A percentile compares a stretch with the other conserved stretches of the same genome.
These are phyloP conservation scores for Cenchrus americanus DNA, from an alignment of 176 grass and related monocot genomes.

Conservation along the genomic window DNA sequence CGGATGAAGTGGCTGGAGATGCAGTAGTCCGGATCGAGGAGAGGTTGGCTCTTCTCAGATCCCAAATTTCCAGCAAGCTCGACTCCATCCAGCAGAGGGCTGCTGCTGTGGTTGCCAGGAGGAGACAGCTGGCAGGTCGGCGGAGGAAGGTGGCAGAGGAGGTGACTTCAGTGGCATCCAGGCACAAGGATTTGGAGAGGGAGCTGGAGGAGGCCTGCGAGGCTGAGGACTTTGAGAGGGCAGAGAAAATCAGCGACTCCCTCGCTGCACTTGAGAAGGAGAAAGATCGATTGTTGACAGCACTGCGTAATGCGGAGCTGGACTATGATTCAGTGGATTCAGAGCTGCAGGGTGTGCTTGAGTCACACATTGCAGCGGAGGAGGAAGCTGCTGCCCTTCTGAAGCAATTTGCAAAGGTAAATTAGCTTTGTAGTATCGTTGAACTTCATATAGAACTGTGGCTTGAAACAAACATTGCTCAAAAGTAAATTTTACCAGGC, in stretches of 20 bases:
- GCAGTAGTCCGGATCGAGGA: constrained; percentile 48
- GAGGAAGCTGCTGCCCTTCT: constrained; percentile 73
- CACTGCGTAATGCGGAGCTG: constrained; percentile 61
- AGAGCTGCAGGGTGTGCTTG: constrained; percentile 74
- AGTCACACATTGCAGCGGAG: constrained; percentile 62
- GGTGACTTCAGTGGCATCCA: constrained; percentile 36
- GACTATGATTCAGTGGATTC: constrained; percentile 74
- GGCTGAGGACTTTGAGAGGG: constrained; percentile 83
- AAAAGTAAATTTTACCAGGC: constrained; percentile 7
- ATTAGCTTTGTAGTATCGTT: background rate
- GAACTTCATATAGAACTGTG: background rate
- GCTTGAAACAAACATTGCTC: background rate
- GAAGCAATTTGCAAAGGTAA: constrained; percentile 78
- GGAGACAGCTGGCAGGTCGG: constrained; percentile 70
- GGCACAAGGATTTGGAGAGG: constrained; percentile 81
- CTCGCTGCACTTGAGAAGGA: constrained; percentile 68
- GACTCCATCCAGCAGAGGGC: constrained; percentile 63
- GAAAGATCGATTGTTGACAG: constrained; percentile 56
- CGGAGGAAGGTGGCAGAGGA: constrained; percentile 65
- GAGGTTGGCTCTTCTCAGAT: constrained; percentile 66
- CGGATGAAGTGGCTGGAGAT: background rate
- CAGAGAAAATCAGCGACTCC: constrained; percentile 76
- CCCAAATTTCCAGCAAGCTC: constrained; percentile 65
- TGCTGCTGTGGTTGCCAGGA: constrained; percentile 45
- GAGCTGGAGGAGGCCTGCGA: constrained; percentile 93